Evolutionary conservation across 139 green algal genomes (phyloP), one percentile per base, ranked within the genome.

Genomic region (Nannochloris sp.): DNA sequence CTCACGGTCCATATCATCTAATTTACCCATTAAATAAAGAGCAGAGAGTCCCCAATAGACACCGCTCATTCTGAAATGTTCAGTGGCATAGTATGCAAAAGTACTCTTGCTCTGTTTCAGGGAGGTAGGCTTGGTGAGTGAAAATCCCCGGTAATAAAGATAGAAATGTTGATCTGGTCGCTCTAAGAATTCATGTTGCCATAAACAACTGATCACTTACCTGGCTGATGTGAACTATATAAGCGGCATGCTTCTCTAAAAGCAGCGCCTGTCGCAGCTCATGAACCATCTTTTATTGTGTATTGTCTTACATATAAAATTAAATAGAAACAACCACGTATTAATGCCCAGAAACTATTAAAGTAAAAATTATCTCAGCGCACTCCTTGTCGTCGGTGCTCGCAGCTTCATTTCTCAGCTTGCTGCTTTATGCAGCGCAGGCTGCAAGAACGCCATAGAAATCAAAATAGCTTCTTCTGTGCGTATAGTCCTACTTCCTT

Each of bases 31-130:
- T 15, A 97, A 68, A 27, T 78, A 60, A 80, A 99, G 79, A 5
- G 90, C 87, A 6, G 87, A 87, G 6, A 97, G 63, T n/a, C 92
- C 93, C 94, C 94, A 99, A 73, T 99, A 99, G 47, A 96, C 85
- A 37, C 94, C 94, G 57, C 82, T 93, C 83, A 99, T 87, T 54
- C 94, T 87, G 37, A 99, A 93, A 70, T 99, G 93, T 71, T 98
- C 94, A 3, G 90, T 97, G 2, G 82, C 82, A 23, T 89, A 86
- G 64, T 78, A 88, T 70, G 90, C 87, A 12, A 90, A 82, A 37
- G 54, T 79, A 39, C 61, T 57, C 1, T 60, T 79, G 38, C 69
- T 72, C 77, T 89, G 73, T 54, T 54, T 37, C 25, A 19, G 19
- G 19, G 14, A 32, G 25, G 24, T 15, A 38, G 44, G 59, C 25